Evolutionary conservation across 2,329 filamentous ascomycete species (phyloP), one percentile per base, ranked within the genome.

Genomic region (Xylariaceae sp.): DNA sequence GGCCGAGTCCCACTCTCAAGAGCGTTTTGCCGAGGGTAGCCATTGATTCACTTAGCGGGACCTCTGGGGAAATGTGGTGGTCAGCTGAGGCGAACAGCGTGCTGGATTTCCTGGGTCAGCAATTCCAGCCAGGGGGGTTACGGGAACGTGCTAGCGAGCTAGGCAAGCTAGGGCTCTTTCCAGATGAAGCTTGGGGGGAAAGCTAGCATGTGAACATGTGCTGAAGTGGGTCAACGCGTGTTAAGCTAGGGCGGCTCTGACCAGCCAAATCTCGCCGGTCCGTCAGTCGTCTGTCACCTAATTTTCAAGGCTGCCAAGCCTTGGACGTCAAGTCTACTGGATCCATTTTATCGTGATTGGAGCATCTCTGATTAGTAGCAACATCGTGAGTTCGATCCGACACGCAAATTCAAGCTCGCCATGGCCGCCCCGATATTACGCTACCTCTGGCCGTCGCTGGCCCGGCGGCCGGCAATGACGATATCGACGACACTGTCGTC

Each of bases 381-480:
- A 29, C 30, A 56, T 50, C 49, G 30, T 24, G 30, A 47, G 49
- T 45, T 51, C 13, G 6, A 21, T 29, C 39, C 35, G 15, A 21
- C 37, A 42, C 27, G 4, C 6, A 13, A 20, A 39, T 43, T 29
- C 16, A 35, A 50, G n/a, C 33, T 43, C 57, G 55, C 42, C 40
- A 71, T 71, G 68, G 63, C 67, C n/a, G 61, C 64, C 20, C 60
- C 63, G 15, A 54, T 71, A 59, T 51, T 70, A 52, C 62, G 68
- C 57, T 63, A 40, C 21, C 45, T 71, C 29, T 66, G 65, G 65
- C 67, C 63, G 21, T 64, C 64, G n/a, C 55, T 68, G 45, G 64
- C 58, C 6, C 52, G 59, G 51, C 64, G 63, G 53, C 67, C 73
- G 41, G 63, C 70, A 41, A 55, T 51, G 20, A 29, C 53, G 27